Conservation (phyloP, 495 filamentous ascomycete species). For the Delitschia confertaspora region DNA sequence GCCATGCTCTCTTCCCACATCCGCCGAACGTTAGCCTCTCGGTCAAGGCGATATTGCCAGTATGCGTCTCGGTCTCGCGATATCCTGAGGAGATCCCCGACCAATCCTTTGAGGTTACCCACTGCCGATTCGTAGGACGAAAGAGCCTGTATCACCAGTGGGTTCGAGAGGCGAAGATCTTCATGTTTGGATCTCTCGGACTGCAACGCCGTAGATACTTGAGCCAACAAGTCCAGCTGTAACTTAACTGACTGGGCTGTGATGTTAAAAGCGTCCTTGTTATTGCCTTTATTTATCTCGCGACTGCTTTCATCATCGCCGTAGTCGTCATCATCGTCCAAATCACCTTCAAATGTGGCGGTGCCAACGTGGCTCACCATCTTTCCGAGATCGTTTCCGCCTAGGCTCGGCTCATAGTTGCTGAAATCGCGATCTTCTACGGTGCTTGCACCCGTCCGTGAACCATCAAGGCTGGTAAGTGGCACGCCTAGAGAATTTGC, state of each 20-base stretch:
- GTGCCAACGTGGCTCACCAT: slow-evolving; percentile 39
- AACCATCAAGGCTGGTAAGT: slow-evolving; percentile 35
- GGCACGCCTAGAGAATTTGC: slow-evolving; percentile 39
- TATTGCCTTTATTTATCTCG: slow-evolving; percentile 58
- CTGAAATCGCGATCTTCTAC: slow-evolving; percentile 53
- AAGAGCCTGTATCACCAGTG: slow-evolving; percentile 68
- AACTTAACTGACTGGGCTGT: slow-evolving; percentile 90
- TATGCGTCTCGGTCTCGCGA: slow-evolving; percentile 88
- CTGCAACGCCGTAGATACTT: slow-evolving; percentile 74
- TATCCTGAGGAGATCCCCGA: slow-evolving; percentile 83
- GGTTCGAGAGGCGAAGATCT: slow-evolving; percentile 58
- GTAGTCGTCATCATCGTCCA: slow-evolving; percentile 71
- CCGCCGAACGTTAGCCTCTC: slow-evolving; percentile 75
- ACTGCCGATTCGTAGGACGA: slow-evolving; percentile 83
- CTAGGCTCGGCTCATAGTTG: slow-evolving; percentile 50
- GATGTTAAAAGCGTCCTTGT: slow-evolving; percentile 88
- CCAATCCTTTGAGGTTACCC: slow-evolving; percentile 71
- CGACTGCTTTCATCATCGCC: slow-evolving; percentile 76
- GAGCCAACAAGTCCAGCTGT: slow-evolving; percentile 79
- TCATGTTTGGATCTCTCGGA: slow-evolving; percentile 62
- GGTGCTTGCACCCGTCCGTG: slow-evolving; percentile 34
- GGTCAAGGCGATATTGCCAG: slow-evolving; percentile 90
- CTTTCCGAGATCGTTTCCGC: slow-evolving; percentile 44
- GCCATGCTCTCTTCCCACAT: slow-evolving; percentile 99
- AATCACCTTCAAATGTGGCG: slow-evolving; percentile 44